Base-by-base conservation (phyloP, 2,329 filamentous ascomycete species). In the Fusarium dimerum region DNA sequence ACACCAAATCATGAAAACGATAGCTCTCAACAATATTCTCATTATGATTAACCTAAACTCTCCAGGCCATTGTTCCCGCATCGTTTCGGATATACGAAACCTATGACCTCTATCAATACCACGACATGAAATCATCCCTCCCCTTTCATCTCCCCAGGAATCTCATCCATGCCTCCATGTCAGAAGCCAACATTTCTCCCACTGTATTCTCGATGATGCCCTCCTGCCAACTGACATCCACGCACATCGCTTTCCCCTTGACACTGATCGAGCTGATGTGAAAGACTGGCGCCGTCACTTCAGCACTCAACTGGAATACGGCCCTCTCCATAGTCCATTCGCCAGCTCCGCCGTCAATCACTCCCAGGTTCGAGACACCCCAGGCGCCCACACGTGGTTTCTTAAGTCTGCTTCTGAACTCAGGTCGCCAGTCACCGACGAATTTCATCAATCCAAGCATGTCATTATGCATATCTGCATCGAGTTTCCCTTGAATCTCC, bases 301-400 rank as follows among this genome's bases (percentile, higher is more conserved):
- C 61, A 15, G 55, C 61, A 36, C 64, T 61, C 15, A 64, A 45
- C 26, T 56, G 51, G 62, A 66, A 49, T 36, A 54, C 40, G 54
- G 64, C 41, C 45, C 47, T 45, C 52, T 56, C 47, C 8, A 68
- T 61, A 18, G 43, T 51, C 66, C 66, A 68, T 9, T 34, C 49
- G 3, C 45, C 44, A 16, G 30, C 30, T 7, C 32, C 41, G 17
- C 59, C 66, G 42, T 67, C 62, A 2, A 69, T 34, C 7, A 55
- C 60, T 7, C 67, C 67, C 2, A 69, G 49, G 50, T 69, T 69
- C 18, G 62, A 66, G 9, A 68, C 57, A 16, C 54, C 47, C 58
- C 63, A 63, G 1, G 57, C 56, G 12, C 51, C 38, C 10, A 41
- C 45, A 12, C 67, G 57, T 13, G 67, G 63, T 47, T 62, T 66